phyloP scores from a whole-genome alignment of 2,329 filamentous ascomycete species.

The Ambrosiella beaveri region DNA sequence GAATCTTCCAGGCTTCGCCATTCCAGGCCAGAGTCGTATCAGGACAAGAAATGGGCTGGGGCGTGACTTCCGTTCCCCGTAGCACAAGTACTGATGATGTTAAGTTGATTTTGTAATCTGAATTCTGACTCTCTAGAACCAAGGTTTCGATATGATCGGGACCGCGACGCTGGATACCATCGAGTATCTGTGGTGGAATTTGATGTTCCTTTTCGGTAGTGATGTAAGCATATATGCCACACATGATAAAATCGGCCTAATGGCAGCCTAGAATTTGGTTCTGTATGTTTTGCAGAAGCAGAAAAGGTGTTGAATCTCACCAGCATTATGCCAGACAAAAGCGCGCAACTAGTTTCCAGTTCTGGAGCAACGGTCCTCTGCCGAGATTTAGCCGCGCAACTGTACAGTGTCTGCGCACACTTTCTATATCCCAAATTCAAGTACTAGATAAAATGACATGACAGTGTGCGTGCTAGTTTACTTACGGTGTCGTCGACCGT shows the following conservation, averaged over 20 bases:
- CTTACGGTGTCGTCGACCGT: background rate
- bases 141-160: slow-evolving; percentile 2
- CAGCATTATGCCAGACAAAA: background rate
- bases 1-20: slow-evolving; percentile 79
- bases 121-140: background rate
- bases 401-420: background rate
- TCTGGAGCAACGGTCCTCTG: background rate
- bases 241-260: slow-evolving; percentile 5
- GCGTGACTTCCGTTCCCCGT: background rate
- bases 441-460: background rate
- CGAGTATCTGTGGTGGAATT: background rate
- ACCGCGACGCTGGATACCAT: background rate
- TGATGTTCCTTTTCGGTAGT: background rate
- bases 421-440: background rate
- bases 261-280: too few species aligned
- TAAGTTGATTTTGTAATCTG: background rate
- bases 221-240: slow-evolving; percentile 12
- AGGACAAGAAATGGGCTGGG: background rate
- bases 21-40: slow-evolving; percentile 65
- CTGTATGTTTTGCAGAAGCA: background rate
- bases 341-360: background rate
- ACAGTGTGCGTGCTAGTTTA: background rate
- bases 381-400: background rate
- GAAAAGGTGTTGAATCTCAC: background rate
- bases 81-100: slow-evolving; percentile 1